phyloP scores from a whole-genome alignment of 129 eudicot species.

The Pulicaria dysenterica region DNA sequence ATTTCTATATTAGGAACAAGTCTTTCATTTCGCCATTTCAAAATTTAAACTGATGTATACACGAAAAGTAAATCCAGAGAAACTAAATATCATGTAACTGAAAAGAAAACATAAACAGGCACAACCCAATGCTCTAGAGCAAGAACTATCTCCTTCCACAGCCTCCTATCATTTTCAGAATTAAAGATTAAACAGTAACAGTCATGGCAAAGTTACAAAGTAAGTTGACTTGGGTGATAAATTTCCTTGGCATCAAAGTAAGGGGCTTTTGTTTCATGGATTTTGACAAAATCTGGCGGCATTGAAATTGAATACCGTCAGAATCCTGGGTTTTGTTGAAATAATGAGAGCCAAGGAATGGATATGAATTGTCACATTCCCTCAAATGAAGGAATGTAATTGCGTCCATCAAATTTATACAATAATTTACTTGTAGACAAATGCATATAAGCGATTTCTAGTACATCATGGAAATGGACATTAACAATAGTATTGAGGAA shows the following conservation, averaged over 20 bases:
- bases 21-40: background rate
- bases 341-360: too few species aligned
- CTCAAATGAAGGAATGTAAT: background rate
- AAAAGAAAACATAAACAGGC: conserved; percentile 16
- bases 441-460: background rate
- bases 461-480: background rate
- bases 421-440: too few species aligned
- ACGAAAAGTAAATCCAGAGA: conserved; percentile 24
- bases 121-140: conserved; percentile 16
- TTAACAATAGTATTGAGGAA: background rate
- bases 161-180: background rate
- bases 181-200: conserved; percentile 1
- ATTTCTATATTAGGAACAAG: conserved; percentile 1
- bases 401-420: too few species aligned
- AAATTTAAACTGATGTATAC: background rate
- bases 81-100: background rate
- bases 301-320: too few species aligned
- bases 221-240: background rate
- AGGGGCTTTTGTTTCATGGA: background rate
- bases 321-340: too few species aligned
- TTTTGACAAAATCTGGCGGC: too few species aligned
- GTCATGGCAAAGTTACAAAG: conserved; percentile 21
- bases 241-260: conserved; percentile 2
- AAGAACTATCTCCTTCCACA: conserved; percentile 17
- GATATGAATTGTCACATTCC: too few species aligned